Base-by-base conservation (phyloP, 805 yeast species). In the Ogataea degrootiae region DNA sequence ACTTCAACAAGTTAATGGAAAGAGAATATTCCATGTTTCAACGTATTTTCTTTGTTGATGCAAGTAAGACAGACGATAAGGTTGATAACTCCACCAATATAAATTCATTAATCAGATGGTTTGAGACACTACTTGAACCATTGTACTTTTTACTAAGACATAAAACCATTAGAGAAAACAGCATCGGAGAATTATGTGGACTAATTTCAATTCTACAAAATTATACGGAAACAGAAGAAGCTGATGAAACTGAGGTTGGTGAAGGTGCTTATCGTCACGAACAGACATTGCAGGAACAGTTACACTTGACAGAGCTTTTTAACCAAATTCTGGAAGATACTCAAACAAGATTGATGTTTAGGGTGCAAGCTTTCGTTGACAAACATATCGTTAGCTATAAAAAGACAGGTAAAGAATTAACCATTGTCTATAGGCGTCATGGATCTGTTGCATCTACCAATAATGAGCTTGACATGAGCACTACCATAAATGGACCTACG, bases 311-410 rank as follows among this genome's bases (percentile, higher is more conserved):
- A 9, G 73, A 72, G 39, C 66, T 89, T 5, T 83, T 87, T 52
- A 79, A 78, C 46, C 91, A 95, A 0, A 77, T 89, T 11, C 63
- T 85, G 23, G 80, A 82, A 47, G 96, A 86, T 57, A 79, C 84
- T 0, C 98, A 92, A 65, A 75, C 87, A 2, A 72, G 97, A 50
- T 71, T 92, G 37, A 83, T 89, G 2, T 87, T 91, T 63, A 74
- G 92, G 55, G 84, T 86, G 12, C 94, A 88, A 61, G 74, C 77
- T 8, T 83, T 76, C 53, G 79, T 88, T 31, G 92, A 86, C 51
- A 78, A 79, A 34, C 81, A 80, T 49, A 78, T 91, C 44, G 76
- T 80, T 16, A 75, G 75, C 34, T 87, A 86, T 59, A 77, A 71
- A 50, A 89, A 95, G 2, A 74, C 77, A 4, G 73, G 80, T 1